phyloP scores from a whole-genome alignment of 2,329 filamentous ascomycete genomes.

The Furcasterigmium sp. region DNA sequence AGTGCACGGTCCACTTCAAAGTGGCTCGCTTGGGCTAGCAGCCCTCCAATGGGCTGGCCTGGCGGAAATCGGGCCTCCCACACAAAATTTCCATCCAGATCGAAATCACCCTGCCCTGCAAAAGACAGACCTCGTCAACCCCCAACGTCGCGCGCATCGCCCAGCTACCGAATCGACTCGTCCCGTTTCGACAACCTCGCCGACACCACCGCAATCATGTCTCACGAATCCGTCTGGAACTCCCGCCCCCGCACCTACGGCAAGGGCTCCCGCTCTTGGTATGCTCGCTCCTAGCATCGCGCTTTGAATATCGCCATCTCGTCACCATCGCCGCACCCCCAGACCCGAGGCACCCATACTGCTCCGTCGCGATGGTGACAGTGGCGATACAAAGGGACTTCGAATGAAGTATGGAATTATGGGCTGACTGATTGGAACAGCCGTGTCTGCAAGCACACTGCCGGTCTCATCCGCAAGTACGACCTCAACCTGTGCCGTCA shows the following conservation, averaged over 20 bases:
- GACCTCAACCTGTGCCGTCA: constrained; percentile 85
- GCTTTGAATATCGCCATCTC: background rate
- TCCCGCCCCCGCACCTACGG: constrained; percentile 95
- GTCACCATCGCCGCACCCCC: background rate
- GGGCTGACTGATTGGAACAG: constrained; percentile 32
- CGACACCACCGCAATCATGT: constrained; percentile 46
- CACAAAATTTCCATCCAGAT: constrained; percentile 12
- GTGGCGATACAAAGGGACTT: background rate
- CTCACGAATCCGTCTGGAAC: constrained; percentile 97
- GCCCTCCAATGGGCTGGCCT: constrained; percentile 21
- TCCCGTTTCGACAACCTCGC: constrained; percentile 23
- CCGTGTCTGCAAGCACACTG: constrained; percentile 81
- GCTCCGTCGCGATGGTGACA: background rate
- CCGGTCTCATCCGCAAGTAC: constrained; percentile 99
- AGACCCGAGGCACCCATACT: background rate
- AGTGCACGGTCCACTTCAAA: background rate
- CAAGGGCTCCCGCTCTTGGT: constrained; percentile 94
- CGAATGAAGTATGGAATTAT: constrained; percentile 4
- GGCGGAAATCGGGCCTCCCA: constrained; percentile 8
- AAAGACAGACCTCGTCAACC: constrained; percentile 13
- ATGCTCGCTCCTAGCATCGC: constrained; percentile 44
- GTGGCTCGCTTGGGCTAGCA: constrained; percentile 8
- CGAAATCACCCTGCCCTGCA: constrained; percentile 5
- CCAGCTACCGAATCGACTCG: constrained; percentile 26
- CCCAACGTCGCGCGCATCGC: constrained; percentile 15